Base-by-base conservation (phyloP, 1,284 basidiomycete genomes). In the Ceratobasidium sp. region DNA sequence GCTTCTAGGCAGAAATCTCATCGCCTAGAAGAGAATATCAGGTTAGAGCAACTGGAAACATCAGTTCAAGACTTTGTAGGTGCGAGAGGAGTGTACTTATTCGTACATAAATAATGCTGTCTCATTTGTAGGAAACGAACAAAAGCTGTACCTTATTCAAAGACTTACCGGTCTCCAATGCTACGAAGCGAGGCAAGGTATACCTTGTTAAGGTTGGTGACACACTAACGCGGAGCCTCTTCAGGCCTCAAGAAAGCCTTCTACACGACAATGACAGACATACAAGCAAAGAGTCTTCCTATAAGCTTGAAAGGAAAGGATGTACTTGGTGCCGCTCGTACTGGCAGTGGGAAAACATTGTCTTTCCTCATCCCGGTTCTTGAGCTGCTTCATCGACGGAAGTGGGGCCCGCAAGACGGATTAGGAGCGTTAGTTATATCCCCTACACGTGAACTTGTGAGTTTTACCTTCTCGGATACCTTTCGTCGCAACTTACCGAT, bases 381-480 rank as follows among this genome's bases (percentile, higher is more conserved):
- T 56, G 94, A 96, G 86, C 87, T 91, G 39, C 88, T 96, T 39
- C 93, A 94, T 82, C 88, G 93, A 64, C 87, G 87, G 78, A 93
- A 91, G 83, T 96, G 95, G 94, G 94, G 94, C 0, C 91, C 91
- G 2, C 89, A 91, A 80, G 95, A 96, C 84, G 94, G 94, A 7
- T 89, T 99, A 3, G 97, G 98, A 12, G 97, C 97, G 0, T 86
- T 99, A 61, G 92, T 99, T 81, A 95, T 99, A 81, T 97, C 95
- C 2, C 98, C 98, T 0, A 99, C 97, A 0, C 89, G 97, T 77
- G 98, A 99, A 86, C 87, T 99, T 73, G 95, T 95, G 81, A 83
- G 88, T 86, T 18, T n/a, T 6, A 44, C 15, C n/a, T 49, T 44
- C 15, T 28, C 7, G 39, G n/a, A 15, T 18, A 40, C 9, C 23